phyloP scores from a whole-genome alignment of 345 rosid species.

The Euphorbia peplus region DNA sequence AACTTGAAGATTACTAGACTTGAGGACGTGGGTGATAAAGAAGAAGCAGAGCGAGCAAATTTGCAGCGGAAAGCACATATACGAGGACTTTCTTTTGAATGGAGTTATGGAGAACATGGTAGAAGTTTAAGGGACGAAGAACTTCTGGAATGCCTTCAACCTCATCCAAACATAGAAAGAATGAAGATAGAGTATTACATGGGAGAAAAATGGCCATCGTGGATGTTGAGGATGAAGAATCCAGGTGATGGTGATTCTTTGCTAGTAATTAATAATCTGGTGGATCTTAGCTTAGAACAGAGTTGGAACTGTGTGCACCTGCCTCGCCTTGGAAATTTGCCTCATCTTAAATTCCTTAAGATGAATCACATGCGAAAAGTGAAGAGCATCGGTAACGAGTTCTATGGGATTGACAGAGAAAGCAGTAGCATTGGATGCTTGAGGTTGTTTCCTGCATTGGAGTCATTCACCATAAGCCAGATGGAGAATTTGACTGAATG shows the following conservation, averaged over 20 bases:
- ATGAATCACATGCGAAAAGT: neutral
- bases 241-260: neutral
- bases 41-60: neutral
- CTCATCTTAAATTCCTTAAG: conserved; percentile 9
- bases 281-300: neutral
- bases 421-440: neutral
- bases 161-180: neutral
- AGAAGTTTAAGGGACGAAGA: neutral
- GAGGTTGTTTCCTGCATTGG: neutral
- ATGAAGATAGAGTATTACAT: neutral
- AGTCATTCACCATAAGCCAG: neutral
- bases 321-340: conserved; percentile 24
- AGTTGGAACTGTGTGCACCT: neutral
- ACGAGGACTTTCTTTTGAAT: neutral
- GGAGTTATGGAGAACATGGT: neutral
- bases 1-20: neutral
- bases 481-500: neutral
- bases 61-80: neutral
- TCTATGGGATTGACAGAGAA: neutral
- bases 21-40: neutral
- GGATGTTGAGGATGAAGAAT: neutral
- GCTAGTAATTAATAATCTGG: neutral
- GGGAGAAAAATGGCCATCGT: conserved; percentile 12
- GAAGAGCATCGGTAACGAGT: neutral
- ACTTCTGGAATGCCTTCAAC: neutral